phyloP scores from a whole-genome alignment of 1,284 basidiomycete genomes.

The Schizophyllum commune region DNA sequence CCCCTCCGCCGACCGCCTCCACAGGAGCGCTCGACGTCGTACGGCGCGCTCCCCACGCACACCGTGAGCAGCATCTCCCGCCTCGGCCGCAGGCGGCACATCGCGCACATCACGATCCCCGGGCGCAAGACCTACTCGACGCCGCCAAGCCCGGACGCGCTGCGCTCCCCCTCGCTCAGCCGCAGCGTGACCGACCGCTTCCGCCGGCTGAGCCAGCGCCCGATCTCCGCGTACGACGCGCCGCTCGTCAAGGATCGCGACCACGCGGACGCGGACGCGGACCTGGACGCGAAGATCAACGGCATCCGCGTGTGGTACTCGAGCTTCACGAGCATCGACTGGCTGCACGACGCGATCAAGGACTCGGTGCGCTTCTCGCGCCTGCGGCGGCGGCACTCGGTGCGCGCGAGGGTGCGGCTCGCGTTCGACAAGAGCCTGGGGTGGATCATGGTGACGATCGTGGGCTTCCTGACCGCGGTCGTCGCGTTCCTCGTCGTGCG shows the following conservation, averaged over 20 bases:
- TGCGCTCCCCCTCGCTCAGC: conserved; percentile 26
- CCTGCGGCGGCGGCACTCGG: conserved; percentile 58
- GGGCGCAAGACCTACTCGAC: conserved; percentile 26
- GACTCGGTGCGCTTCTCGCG: conserved; percentile 75
- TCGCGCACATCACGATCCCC: conserved; percentile 25
- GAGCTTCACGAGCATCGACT: conserved; percentile 79
- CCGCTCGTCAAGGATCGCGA: conserved; percentile 27
- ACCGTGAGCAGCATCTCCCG: conserved; percentile 22
- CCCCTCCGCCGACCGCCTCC: conserved; percentile 16
- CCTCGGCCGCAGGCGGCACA: conserved; percentile 24
- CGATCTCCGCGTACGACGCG: conserved; percentile 69
- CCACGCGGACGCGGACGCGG: conserved; percentile 26
- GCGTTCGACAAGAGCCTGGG: conserved; percentile 78
- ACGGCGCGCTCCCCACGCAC: conserved; percentile 40
- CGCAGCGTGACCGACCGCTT: conserved; percentile 27
- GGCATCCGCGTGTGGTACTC: conserved; percentile 91
- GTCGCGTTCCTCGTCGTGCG: conserved; percentile 86
- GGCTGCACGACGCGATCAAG: conserved; percentile 91
- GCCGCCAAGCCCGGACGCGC: conserved; percentile 19
- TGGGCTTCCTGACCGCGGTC: conserved; percentile 78
- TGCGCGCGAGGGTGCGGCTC: conserved; percentile 66
- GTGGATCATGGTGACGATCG: conserved; percentile 88
- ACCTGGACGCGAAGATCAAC: conserved; percentile 64
- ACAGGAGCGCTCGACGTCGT: conserved; percentile 24
- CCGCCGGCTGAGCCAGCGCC: conserved; percentile 39